Evolutionary conservation across 129 eudicot genomes (phyloP).

Genomic region (Logfia minima): DNA sequence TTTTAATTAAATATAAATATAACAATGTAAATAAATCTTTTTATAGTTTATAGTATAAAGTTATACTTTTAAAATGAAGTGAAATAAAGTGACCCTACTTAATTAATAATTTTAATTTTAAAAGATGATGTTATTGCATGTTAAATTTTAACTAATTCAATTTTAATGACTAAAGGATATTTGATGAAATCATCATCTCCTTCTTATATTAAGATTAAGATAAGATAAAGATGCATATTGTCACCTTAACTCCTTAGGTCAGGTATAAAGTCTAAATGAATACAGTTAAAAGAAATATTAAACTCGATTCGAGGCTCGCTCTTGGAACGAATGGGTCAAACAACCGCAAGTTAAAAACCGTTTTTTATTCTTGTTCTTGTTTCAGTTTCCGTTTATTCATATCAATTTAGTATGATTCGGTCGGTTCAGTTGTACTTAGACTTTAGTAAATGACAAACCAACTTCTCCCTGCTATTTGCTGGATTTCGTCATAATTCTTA

Average conservation of each 20-base stretch:
- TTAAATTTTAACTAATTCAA: too few relatives aligned
- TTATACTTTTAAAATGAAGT: too few relatives aligned
- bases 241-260: neutral
- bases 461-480: conserved; percentile 4
- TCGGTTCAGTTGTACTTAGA: neutral
- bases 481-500: neutral
- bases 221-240: too few relatives aligned
- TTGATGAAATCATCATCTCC: too few relatives aligned
- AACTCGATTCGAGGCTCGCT: neutral
- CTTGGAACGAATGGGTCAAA: neutral
- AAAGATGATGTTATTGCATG: too few relatives aligned
- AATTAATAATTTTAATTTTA: too few relatives aligned
- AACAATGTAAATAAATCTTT: too few relatives aligned
- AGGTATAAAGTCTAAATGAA: neutral
- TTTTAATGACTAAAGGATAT: too few relatives aligned
- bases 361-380: neutral
- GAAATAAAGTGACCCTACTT: too few relatives aligned
- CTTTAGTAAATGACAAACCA: neutral
- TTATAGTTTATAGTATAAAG: too few relatives aligned
- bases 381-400: neutral
- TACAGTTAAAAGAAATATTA: neutral
- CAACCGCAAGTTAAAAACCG: neutral
- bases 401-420: neutral
- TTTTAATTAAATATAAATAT: too few relatives aligned
- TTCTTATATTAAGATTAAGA: too few relatives aligned